Percentiles rank a stretch among this genome's conserved stretches.
Evolutionary conservation across 176 grass and related monocot species (phyloP).

Genomic region (Carex myosuroides): DNA sequence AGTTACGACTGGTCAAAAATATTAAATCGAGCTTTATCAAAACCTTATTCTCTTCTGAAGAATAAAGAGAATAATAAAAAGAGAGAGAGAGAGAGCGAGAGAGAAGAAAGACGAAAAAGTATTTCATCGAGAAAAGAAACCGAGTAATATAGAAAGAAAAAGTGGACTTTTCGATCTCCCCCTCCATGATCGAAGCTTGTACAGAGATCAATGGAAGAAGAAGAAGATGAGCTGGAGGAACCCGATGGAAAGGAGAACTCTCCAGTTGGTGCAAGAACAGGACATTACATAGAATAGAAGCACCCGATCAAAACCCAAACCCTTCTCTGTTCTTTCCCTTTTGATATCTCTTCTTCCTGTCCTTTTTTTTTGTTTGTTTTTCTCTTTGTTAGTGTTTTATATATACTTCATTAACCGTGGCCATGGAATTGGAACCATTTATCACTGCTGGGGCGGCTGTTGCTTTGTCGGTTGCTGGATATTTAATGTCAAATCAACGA

Average conservation of each 20-base stretch:
- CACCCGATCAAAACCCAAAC: neutral
- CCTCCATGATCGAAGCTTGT: conserved; percentile 8
- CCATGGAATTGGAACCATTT: conserved; percentile 18
- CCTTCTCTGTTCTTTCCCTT: neutral
- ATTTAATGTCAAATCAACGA: conserved; percentile 13
- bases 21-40: neutral
- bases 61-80: neutral
- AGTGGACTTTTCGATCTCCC: neutral
- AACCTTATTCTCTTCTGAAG: neutral
- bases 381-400: neutral
- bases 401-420: neutral
- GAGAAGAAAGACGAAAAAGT: neutral
- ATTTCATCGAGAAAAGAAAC: neutral
- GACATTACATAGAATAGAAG: neutral
- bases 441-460: conserved; percentile 18
- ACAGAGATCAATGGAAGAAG: conserved; percentile 5
- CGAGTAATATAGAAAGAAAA: neutral
- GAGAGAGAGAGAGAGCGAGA: neutral
- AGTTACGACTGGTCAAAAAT: neutral
- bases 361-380: neutral
- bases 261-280: neutral
- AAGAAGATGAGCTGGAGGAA: neutral
- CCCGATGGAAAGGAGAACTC: conserved; percentile 2
- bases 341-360: neutral
- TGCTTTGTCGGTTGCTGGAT: conserved; percentile 14